Conservation (phyloP, 805 yeast species). For the Candida nitratophila region DNA sequence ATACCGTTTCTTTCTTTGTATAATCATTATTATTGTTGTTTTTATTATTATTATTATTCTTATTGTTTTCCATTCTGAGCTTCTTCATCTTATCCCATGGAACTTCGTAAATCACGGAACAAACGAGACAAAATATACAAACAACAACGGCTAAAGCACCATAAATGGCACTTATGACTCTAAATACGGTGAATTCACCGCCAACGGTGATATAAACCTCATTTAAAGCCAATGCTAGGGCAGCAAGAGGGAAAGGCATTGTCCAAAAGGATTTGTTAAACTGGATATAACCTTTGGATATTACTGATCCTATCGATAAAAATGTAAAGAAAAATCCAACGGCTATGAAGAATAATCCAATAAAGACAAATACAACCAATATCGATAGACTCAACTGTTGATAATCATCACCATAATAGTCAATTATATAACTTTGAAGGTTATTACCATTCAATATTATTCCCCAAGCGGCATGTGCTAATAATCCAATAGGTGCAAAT, state of each 20-base stretch:
- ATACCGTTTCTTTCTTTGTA: no score
- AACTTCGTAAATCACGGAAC: conserved; percentile 24
- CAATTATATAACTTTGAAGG: conserved; percentile 7
- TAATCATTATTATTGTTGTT: not conserved
- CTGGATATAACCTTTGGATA: conserved; percentile 19
- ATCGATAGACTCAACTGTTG: conserved; percentile 7
- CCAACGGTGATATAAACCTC: conserved; percentile 42
- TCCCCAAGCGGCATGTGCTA: conserved; percentile 80
- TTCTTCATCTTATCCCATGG: conserved; percentile 11
- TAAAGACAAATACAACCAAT: conserved; percentile 6
- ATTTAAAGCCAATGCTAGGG: conserved; percentile 55
- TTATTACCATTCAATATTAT: conserved; percentile 33
- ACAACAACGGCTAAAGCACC: conserved; percentile 43
- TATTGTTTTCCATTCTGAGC: not conserved
- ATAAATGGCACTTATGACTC: conserved; percentile 55
- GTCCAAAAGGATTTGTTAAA: conserved; percentile 60
- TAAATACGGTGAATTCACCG: conserved; percentile 39
- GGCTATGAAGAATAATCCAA: conserved; percentile 12
- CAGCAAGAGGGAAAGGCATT: conserved; percentile 81
- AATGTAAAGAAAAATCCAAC: conserved; percentile 32
- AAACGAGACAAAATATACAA: conserved; percentile 28
- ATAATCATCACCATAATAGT: conserved; percentile 2
- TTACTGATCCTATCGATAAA: conserved; percentile 29
- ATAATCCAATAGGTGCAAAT: conserved; percentile 70
- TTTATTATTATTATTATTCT: not conserved